A percentile compares a stretch with the other conserved stretches of the same genome.
Conservation (phyloP, 306 rosid genomes). For the Acacia confusa region DNA sequence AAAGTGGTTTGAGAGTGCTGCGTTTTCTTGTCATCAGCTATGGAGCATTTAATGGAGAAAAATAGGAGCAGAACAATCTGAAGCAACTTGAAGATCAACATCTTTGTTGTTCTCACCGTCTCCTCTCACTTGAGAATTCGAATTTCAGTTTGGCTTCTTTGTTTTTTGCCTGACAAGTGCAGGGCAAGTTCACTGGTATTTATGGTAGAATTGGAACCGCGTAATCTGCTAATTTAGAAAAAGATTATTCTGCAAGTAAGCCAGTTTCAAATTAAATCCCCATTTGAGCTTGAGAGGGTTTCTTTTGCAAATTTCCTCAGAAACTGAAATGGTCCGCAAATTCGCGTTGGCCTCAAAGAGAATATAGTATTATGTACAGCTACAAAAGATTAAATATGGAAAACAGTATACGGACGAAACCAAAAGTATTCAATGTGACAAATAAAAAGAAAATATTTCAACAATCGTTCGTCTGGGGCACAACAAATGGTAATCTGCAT, state of each 20-base stretch:
- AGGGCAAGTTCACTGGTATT: conserved; percentile 26
- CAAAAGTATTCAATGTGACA: not conserved
- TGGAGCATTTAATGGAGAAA: conserved; percentile 24
- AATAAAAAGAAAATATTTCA: not conserved
- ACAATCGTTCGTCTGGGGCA: not conserved
- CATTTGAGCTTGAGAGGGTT: conserved; percentile 17
- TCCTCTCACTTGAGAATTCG: conserved; percentile 7
- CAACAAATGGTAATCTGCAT: not conserved
- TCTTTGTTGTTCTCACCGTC: conserved; percentile 32
- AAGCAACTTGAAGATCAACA: conserved; percentile 39
- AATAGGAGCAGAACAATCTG: conserved; percentile 44
- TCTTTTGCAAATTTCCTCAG: not conserved
- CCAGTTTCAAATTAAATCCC: not conserved
- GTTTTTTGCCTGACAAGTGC: conserved; percentile 25
- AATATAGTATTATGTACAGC: not conserved
- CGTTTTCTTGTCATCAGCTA: conserved; percentile 43
- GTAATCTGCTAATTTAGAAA: not conserved
- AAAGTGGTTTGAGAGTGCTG: conserved; percentile 55
- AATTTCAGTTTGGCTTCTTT: conserved; percentile 26
- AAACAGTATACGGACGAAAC: not conserved
- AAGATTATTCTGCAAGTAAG: not conserved
- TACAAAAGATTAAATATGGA: not conserved
- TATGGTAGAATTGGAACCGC: conserved; percentile 28
- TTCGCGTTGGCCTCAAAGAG: not conserved
- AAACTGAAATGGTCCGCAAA: not conserved